Percentiles rank a stretch among this genome's conserved stretches.
phyloP scores from a whole-genome alignment of 2,329 filamentous ascomycete genomes.

The Conoideocrella luteorostrata region DNA sequence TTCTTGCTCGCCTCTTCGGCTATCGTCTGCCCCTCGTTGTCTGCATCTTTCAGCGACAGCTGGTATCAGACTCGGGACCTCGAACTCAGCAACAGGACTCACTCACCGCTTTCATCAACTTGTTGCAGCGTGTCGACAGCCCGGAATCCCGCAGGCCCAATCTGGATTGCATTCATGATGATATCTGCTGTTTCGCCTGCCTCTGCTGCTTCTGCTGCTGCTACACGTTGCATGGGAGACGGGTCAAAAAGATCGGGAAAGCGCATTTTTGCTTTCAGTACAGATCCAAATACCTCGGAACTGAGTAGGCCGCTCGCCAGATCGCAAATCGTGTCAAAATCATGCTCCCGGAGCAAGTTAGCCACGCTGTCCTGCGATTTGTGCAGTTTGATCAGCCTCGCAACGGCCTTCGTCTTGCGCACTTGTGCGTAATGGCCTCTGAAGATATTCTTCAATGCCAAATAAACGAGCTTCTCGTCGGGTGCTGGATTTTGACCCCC shows the following conservation, averaged over 20 bases:
- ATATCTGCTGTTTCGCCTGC: too few species aligned
- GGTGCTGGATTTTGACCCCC: not conserved
- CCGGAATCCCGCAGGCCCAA: too few species aligned
- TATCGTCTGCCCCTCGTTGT: too few species aligned
- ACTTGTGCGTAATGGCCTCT: not conserved
- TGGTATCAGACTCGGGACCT: too few species aligned
- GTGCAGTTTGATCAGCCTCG: not conserved
- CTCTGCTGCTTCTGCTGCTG: too few species aligned
- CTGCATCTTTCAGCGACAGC: too few species aligned
- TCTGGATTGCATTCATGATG: too few species aligned
- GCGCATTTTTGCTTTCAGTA: constrained; percentile 6
- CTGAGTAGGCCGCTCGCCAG: not conserved
- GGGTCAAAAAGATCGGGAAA: constrained; percentile 5
- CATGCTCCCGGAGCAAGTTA: not conserved
- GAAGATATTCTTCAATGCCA: not conserved
- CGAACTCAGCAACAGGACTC: too few species aligned
- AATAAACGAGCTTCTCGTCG: not conserved
- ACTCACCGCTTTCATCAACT: not conserved
- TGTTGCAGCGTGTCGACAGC: not conserved
- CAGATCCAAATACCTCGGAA: constrained; percentile 1
- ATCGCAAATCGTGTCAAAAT: not conserved
- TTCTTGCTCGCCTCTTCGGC: too few species aligned
- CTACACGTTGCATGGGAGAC: constrained; percentile 1
- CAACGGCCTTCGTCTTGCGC: not conserved
- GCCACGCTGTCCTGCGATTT: not conserved